Evolutionary conservation across 176 grass and related monocot species (phyloP), one percentile per base, ranked within the genome.

Genomic region (Oryza australiensis): DNA sequence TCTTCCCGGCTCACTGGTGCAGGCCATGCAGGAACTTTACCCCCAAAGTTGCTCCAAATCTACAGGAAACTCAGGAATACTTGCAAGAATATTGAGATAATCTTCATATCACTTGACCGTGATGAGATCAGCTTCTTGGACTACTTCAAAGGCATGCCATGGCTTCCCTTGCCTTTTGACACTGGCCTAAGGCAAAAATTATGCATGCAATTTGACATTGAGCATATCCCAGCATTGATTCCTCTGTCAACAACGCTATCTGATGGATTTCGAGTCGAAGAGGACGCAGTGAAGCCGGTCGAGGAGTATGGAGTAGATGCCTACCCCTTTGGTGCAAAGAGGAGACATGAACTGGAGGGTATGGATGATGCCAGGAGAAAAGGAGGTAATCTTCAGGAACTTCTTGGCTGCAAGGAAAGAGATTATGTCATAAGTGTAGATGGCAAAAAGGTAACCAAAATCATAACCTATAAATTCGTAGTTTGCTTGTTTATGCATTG

Each of bases 1-100:
- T 87, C 81, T 91, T 87, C 85, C 87, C 89, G 23, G 89, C 85
- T 65, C 77, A 87, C 18, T 91, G 89, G 89, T 91, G 76, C 53
- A 59, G 76, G 64, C 85, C 89, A 77, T 91, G 89, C 76, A 82
- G 86, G 42, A 85, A 51, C 66, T 90, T 93, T 73, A 66, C 82
- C 7, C 7, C 72, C 84, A 22, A 81, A 82, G 34, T 33, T 93
- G 34, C 16, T 90, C 32, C 76, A 93, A 51, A 77, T 87, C 26
- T 90, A 87, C 75, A 81, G 23, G 1, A 24, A 28, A 30, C 37
- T 93, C 12, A 37, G 15, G 67, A 83, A 62, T 60, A 55, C 70
- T 12, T 67, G 68, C 11, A 78, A 82, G 45, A 72, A 69, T 30
- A 51, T 93, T 0, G 87, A 93, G 70, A 85, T 87, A 33, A 48